phyloP scores from a whole-genome alignment of 2,329 filamentous ascomycete species.

The Pseudogymnoascus sp. region DNA sequence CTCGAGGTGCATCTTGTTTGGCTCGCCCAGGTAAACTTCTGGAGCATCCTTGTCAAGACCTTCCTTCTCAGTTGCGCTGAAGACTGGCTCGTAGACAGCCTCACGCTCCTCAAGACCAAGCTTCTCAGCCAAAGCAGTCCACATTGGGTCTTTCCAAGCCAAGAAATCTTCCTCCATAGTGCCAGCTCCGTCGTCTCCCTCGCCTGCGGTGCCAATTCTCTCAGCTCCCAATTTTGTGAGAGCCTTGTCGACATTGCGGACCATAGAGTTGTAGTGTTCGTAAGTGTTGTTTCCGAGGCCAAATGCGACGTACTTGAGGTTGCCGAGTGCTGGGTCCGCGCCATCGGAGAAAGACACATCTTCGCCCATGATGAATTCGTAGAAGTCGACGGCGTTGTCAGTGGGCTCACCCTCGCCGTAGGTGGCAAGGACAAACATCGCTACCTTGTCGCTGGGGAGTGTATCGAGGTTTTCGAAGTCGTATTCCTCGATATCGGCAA shows the following conservation, averaged over 20 bases:
- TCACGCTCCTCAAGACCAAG: constrained; percentile 93
- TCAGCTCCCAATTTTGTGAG: constrained; percentile 75
- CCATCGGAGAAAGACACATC: constrained; percentile 73
- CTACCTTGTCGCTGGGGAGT: constrained; percentile 81
- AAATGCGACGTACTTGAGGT: constrained; percentile 89
- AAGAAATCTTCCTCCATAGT: constrained; percentile 99
- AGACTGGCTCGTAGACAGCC: constrained; percentile 89
- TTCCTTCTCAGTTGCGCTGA: constrained; percentile 70
- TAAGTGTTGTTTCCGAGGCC: constrained; percentile 99
- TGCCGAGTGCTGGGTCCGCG: constrained; percentile 63
- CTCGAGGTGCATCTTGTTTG: constrained; percentile 91
- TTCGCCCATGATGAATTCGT: constrained; percentile 85
- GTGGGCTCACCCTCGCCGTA: constrained; percentile 98
- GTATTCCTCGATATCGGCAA: constrained; percentile 95
- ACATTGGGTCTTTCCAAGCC: constrained; percentile 99
- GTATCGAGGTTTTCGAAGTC: constrained; percentile 90
- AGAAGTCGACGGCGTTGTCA: constrained; percentile 98
- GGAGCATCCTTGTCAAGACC: constrained; percentile 65
- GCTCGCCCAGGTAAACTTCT: constrained; percentile 89
- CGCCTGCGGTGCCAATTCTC: constrained; percentile 79
- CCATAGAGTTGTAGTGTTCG: constrained; percentile 99
- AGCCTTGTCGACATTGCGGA: constrained; percentile 78
- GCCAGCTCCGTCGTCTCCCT: constrained; percentile 94
- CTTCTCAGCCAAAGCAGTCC: constrained; percentile 71
- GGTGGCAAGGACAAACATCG: constrained; percentile 91